Conservation (phyloP, 1,284 basidiomycete species). For the Mycena citricolor region DNA sequence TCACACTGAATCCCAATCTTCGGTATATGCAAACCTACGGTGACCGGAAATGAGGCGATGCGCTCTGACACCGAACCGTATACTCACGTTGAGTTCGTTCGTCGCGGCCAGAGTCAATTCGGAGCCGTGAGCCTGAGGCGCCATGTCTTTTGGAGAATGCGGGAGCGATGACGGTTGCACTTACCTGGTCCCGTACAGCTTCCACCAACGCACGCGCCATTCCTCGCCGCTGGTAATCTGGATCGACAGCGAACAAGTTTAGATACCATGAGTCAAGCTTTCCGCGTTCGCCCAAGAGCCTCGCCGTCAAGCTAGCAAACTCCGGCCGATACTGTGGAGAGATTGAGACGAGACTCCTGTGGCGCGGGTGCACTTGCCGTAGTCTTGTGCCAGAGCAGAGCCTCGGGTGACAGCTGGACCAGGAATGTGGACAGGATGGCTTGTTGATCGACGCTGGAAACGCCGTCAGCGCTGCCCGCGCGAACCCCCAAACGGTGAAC, state of each 20-base stretch:
- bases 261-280: constrained; percentile 22
- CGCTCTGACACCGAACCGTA: not conserved
- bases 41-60: too few species aligned
- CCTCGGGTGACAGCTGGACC: constrained; percentile 15
- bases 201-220: constrained; percentile 18
- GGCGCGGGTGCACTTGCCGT: constrained; percentile 7
- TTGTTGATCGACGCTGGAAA: constrained; percentile 14
- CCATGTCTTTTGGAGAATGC: too few species aligned
- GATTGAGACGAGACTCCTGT: not conserved
- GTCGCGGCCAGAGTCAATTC: constrained; percentile 20
- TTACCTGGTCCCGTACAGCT: constrained; percentile 14
- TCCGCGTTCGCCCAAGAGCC: constrained; percentile 17
- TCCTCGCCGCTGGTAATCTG: constrained; percentile 12
- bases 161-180: not conserved
- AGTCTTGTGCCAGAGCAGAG: constrained; percentile 18
- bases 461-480: not conserved
- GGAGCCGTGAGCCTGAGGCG: constrained; percentile 10
- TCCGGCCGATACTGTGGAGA: constrained; percentile 17
- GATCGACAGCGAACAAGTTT: constrained; percentile 21
- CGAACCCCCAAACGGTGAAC: not conserved
- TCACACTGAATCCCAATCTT: constrained; percentile 20
- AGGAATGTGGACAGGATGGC: constrained; percentile 10
- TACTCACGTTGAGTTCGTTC: constrained; percentile 22
- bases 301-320: constrained; percentile 20
- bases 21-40: constrained; percentile 20